Evolutionary conservation across 306 rosid genomes (phyloP), one percentile per base, ranked within the genome.

Genomic region (Castanea sativa): DNA sequence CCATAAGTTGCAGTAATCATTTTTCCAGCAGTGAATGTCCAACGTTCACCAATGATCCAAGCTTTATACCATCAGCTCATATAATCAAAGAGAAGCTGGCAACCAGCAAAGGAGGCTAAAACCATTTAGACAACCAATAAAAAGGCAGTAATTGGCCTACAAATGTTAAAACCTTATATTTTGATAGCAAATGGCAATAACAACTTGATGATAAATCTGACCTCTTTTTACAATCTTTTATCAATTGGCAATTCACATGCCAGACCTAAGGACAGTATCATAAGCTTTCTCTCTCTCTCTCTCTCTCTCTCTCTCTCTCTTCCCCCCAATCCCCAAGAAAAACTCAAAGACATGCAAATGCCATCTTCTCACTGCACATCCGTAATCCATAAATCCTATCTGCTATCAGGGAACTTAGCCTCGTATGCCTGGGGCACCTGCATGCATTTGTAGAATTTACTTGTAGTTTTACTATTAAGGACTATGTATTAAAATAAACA

Each of bases 381-480:
- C 76, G n/a, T n/a, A 30, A 51, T 33, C 29, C 51, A 7, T 3
- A 68, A 68, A 57, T 33, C 73, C 78, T 82, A 88, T 77, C 79
- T 85, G 86, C 92, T 85, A 43, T 89, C 90, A 4, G 90, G 93
- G 75, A 91, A 93, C 73, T 83, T 83, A 6, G 86, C 89, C 79
- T 89, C 97, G 3, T 88, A 93, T 80, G 73, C 74, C 84, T 87
- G 92, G 41, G 94, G 94, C 12, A 85, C 84, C 98, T 93, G 89
- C 84, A 86, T 52, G 29, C 71, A 85, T 45, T 60, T 63, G 81
- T 27, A 78, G 14, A 64, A 65, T n/a, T 33, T 82, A 59, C 68
- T 18, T 35, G 58, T 25, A 52, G 70, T 74, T 23, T 71, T 59
- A 4, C 6, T 33, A 69, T 58, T 52, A 73, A 33, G 61, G 67